phyloP scores from a whole-genome alignment of 2,329 filamentous ascomycete genomes.

The Talaromyces sp. region DNA sequence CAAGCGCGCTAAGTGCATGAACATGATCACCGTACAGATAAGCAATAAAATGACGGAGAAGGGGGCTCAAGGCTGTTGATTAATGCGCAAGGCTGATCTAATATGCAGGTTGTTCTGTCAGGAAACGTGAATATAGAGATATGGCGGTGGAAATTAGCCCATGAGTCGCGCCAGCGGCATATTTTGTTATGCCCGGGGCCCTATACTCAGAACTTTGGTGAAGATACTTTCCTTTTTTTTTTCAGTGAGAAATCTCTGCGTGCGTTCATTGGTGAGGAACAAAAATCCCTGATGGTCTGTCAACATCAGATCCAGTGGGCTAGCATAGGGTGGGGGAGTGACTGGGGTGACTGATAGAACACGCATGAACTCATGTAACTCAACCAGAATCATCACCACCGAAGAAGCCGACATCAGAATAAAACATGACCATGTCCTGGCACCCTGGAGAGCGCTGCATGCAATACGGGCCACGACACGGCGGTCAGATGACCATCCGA shows the following conservation, averaged over 20 bases:
- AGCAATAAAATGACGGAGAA: not conserved
- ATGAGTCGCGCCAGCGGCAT: not conserved
- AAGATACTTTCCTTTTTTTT: not conserved
- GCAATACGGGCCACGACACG: not conserved
- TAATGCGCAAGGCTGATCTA: not conserved
- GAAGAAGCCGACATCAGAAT: not conserved
- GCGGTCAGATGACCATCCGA: not conserved
- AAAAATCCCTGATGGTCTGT: too few relatives aligned
- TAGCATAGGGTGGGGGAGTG: not conserved
- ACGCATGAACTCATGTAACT: not conserved
- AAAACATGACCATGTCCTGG: not conserved
- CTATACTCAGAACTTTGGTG: not conserved
- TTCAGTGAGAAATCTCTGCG: not conserved
- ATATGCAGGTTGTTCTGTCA: not conserved
- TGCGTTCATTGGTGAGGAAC: not conserved
- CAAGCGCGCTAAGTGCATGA: not conserved
- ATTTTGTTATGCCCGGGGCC: not conserved
- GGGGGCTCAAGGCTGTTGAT: not conserved
- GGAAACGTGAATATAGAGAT: not conserved
- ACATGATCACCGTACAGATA: not conserved
- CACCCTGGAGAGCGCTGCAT: not conserved
- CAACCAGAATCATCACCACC: not conserved
- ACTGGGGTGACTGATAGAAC: not conserved
- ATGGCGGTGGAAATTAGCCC: not conserved
- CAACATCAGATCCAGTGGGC: not conserved